A percentile compares a stretch with the other conserved stretches of the same genome.
These are phyloP conservation scores for Nigrograna mackinnonii DNA, from an alignment of 2,329 filamentous ascomycete species.

Conservation along the genomic window DNA sequence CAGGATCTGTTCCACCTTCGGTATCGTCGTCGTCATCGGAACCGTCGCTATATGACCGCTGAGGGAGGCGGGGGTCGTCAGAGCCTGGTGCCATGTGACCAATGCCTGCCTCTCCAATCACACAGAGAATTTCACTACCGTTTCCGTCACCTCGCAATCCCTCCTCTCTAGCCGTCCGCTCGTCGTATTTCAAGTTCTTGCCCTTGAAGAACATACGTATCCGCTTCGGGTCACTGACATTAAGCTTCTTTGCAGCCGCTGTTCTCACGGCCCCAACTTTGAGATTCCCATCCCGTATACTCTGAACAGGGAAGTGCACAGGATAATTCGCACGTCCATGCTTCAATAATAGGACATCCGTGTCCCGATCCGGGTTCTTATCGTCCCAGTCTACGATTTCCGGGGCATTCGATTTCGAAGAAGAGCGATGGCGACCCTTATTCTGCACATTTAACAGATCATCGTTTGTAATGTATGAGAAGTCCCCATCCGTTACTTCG, in stretches of 20 bases:
- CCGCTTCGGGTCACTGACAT: slow-evolving; percentile 58
- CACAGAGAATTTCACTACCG: slow-evolving; percentile 62
- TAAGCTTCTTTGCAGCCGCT: slow-evolving; percentile 69
- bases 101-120: slow-evolving; percentile 56
- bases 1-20: slow-evolving; percentile 28
- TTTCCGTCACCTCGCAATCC: slow-evolving; percentile 62
- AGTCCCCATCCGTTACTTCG: slow-evolving; percentile 75
- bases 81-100: slow-evolving; percentile 43
- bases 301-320: slow-evolving; percentile 74
- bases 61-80: slow-evolving; percentile 37
- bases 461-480: slow-evolving; percentile 80
- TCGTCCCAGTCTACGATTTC: slow-evolving; percentile 44
- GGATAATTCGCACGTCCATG: slow-evolving; percentile 68
- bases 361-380: slow-evolving; percentile 54
- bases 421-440: slow-evolving; percentile 19
- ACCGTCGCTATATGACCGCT: slow-evolving; percentile 32
- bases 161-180: slow-evolving; percentile 60
- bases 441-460: slow-evolving; percentile 61
- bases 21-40: slow-evolving; percentile 45
- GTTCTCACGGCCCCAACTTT: slow-evolving; percentile 67
- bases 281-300: slow-evolving; percentile 74
- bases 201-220: slow-evolving; percentile 77
- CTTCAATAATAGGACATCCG: slow-evolving; percentile 73
- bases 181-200: slow-evolving; percentile 67
- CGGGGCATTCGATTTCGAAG: slow-evolving; percentile 40